Base-by-base conservation (phyloP, 1,139 yeast genomes). In the Candida gigantensis region DNA sequence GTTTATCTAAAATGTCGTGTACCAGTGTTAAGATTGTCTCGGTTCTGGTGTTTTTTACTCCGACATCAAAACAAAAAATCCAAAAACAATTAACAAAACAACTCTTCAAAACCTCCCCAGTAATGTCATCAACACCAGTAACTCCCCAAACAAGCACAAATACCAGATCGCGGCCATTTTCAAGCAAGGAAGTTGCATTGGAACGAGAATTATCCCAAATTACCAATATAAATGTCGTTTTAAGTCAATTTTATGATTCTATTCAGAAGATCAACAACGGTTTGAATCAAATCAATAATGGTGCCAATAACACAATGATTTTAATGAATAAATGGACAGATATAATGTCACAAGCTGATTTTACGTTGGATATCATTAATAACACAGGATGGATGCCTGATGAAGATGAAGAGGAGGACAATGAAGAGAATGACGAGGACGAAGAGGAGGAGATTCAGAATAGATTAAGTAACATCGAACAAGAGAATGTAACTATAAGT, bases 311-410 rank as follows among this genome's bases (percentile, higher is more conserved):
- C 40, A 60, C 75, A 2, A 63, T 66, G 37, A 59, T 57, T 15
- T 53, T 73, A 21, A 55, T 73, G 33, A 68, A 64, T 32, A 68
- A 70, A 42, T 73, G 77, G 77, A 62, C 67, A 24, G 57, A 65
- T 33, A 72, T 73, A 30, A 52, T 73, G 20, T 66, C 74, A 19
- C 77, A 72, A 45, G 65, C 77, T 9, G 65, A 62, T 38, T 69
- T 68, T 47, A 71, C 75, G 5, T 60, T 57, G 24, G 67, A 68
- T 37, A 57, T 59, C 31, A 53, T 62, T 24, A 58, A 54, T 43
- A 62, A 62, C 40, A 53, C 60, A 1, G 52, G 52, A 21, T 68
- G 75, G 74, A 51, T 60, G 23, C 68, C 68, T 9, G 57, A 56
- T 17, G 58, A 51, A 11, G 51, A 49, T 5, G 51, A 51, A 5